Percentiles rank a stretch among this genome's conserved stretches.
Evolutionary conservation across 805 yeast species (phyloP).

Genomic region (Zygosaccharomyces bailii): DNA sequence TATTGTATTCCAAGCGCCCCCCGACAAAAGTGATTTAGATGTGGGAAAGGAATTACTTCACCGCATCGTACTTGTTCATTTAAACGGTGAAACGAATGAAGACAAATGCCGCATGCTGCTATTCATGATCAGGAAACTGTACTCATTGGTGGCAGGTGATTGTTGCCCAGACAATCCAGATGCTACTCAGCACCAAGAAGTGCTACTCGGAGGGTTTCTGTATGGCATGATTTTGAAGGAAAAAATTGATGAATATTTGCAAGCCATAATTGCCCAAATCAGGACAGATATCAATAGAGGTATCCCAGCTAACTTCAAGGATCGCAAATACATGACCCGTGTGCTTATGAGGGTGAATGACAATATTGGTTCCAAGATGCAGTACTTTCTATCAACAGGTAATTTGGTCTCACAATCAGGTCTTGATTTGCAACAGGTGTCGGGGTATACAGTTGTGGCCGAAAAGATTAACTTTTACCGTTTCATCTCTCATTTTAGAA

Average conservation of each 20-base stretch:
- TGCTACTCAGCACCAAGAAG: constrained; percentile 98
- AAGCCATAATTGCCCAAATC: constrained; percentile 66
- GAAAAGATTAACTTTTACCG: constrained; percentile 97
- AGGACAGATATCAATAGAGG: constrained; percentile 79
- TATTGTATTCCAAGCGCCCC: constrained; percentile 84
- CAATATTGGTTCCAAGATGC: constrained; percentile 91
- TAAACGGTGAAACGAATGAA: constrained; percentile 49
- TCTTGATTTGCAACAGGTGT: constrained; percentile 93
- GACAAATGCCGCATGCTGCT: constrained; percentile 86
- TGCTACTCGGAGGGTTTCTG: constrained; percentile 89
- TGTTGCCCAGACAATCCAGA: constrained; percentile 98
- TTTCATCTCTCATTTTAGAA: constrained; percentile 96
- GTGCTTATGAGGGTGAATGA: constrained; percentile 79
- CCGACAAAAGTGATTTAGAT: constrained; percentile 82
- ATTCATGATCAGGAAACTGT: constrained; percentile 93
- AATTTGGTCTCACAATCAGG: constrained; percentile 96
- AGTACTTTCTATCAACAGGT: constrained; percentile 94
- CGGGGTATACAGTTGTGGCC: constrained; percentile 98
- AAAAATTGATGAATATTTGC: constrained; percentile 89
- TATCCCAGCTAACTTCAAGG: constrained; percentile 74
- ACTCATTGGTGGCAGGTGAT: constrained; percentile 93
- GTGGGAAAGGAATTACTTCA: constrained; percentile 83
- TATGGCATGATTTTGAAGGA: constrained; percentile 97
- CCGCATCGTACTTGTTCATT: constrained; percentile 86
- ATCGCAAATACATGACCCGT: constrained; percentile 76